Evolutionary conservation across 2,329 filamentous ascomycete species (phyloP).

Genomic region (Cryoendolithus antarcticus): DNA sequence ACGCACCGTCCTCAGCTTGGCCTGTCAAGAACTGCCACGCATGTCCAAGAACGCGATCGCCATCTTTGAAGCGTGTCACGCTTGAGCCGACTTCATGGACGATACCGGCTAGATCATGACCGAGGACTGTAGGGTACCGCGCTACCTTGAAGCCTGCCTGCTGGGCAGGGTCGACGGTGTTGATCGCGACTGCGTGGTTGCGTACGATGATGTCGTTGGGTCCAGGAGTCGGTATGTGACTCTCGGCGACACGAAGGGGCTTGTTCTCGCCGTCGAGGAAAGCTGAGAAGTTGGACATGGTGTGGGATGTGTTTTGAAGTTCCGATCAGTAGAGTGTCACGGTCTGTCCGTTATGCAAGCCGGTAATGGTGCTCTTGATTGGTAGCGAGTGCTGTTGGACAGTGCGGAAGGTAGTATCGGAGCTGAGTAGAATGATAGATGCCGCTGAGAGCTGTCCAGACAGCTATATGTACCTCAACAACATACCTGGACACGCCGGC

Average conservation of each 20-base stretch:
- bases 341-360: no score
- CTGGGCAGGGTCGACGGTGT: slow-evolving; percentile 26
- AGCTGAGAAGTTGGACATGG: slow-evolving; percentile 5
- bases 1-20: slow-evolving; percentile 9
- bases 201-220: slow-evolving; percentile 24
- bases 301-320: no score
- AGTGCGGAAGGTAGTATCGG: no score
- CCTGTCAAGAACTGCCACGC: slow-evolving; percentile 6
- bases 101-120: slow-evolving; percentile 16
- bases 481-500: no score
- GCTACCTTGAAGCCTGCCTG: neutral
- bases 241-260: slow-evolving; percentile 12
- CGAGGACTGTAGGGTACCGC: slow-evolving; percentile 12
- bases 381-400: no score
- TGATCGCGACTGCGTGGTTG: slow-evolving; percentile 24
- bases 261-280: slow-evolving; percentile 1
- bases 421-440: no score
- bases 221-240: slow-evolving; percentile 12
- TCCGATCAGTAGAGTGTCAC: no score
- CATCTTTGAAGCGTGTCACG: slow-evolving; percentile 12
- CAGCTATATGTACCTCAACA: no score
- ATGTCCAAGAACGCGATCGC: slow-evolving; percentile 17
- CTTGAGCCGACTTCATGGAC: slow-evolving; percentile 18
- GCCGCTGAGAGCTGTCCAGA: no score
- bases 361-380: no score